Evolutionary conservation across 305 asterid genomes (phyloP).

Genomic region (Lippia alba): DNA sequence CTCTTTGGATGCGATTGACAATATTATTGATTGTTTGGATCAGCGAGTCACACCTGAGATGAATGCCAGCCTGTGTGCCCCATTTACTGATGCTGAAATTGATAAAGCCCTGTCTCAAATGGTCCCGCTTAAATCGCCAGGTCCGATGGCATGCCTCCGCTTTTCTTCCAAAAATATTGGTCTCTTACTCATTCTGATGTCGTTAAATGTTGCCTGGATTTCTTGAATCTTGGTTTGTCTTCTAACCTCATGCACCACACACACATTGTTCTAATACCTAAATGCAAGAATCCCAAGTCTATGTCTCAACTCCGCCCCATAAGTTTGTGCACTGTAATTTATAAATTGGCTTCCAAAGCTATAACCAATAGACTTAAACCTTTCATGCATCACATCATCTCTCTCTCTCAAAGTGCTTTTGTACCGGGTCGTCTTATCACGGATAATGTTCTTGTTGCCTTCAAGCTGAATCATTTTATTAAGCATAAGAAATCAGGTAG

Average conservation of each 20-base stretch:
- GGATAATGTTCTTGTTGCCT: not conserved
- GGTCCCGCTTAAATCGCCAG: not conserved
- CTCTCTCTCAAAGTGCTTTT: not conserved
- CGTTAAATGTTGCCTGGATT: not conserved
- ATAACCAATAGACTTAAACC: not conserved
- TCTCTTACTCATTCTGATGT: not conserved
- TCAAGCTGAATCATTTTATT: not conserved
- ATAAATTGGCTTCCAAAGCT: not conserved
- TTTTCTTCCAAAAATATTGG: not conserved
- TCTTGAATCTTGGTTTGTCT: not conserved
- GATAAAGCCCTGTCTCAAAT: not conserved
- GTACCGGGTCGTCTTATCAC: not conserved
- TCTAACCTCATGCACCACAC: not conserved
- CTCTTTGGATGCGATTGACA: not conserved
- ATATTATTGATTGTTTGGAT: not conserved
- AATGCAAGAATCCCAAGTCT: not conserved
- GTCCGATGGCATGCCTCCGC: not conserved
- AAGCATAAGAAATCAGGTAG: not conserved
- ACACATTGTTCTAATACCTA: not conserved
- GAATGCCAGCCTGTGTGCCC: too few species aligned
- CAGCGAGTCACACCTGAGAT: too few species aligned
- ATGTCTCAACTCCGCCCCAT: not conserved
- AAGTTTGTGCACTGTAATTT: not conserved
- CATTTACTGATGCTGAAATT: too few species aligned
- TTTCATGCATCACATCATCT: not conserved